Evolutionary conservation across 768 basidiomycete species (phyloP), one percentile per base, ranked within the genome.

Genomic region (Pleurotus ostreatus): DNA sequence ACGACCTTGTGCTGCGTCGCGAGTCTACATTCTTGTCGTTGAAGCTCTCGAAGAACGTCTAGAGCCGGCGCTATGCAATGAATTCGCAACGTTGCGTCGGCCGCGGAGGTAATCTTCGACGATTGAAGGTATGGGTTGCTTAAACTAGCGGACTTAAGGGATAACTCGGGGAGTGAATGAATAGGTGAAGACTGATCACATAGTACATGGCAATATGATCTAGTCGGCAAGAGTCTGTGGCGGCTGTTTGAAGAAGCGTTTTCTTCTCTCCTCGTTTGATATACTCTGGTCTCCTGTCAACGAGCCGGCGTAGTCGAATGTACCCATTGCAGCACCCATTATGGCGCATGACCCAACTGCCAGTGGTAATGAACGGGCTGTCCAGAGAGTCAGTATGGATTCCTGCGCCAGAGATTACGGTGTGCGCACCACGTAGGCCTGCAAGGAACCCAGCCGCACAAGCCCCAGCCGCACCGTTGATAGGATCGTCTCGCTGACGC

Each of bases 361-460:
- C 66, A 87, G 75, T 5, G 94, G 94, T 61, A 96, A 63, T 30
- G 94, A 97, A 58, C 89, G 88, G 53, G 84, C 93, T 95, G 61
- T 7, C 54, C 20, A 16, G 63, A 56, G 2, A 60, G 41, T 43
- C 7, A 54, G 53, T 39, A 2, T 56, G 69, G 34, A 66, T 60
- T 22, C 51, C 58, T 23, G 48, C 37, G 18, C 40, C 18, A 30
- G 25, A 12, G 30, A 53, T 44, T 34, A 49, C 30, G 20, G 2
- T 43, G 20, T 9, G 72, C 81, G 40, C 64, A 93, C 92, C 80
- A 76, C 91, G 81, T 56, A 95, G 71, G 53, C 94, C 94, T 26
- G 92, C 92, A 60, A 96, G 73, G 73, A 96, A 93, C 46, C 94
- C 94, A 51, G 94, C 94, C 47, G 94, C 94, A 73, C 94, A 96